These are phyloP conservation scores for Annona squamosa DNA, from an alignment of 164 flowering plant species.

Conservation along the genomic window DNA sequence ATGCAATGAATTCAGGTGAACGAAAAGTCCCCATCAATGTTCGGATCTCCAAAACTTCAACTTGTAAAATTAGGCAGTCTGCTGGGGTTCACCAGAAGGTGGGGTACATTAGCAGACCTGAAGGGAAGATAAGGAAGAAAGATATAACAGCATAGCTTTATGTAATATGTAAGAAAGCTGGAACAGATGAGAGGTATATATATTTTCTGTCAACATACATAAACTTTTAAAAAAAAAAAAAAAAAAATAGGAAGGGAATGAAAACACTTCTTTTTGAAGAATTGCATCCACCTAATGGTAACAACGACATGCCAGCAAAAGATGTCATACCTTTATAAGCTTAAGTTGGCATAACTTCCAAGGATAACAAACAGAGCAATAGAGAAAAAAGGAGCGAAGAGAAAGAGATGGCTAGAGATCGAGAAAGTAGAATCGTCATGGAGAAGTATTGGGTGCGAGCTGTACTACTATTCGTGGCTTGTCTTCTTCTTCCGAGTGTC, in stretches of 20 bases:
- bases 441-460: constrained; percentile 20
- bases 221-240: no score
- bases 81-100: no score
- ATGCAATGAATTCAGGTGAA: no score
- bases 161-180: constrained; percentile 47
- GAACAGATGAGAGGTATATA: background rate
- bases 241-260: background rate
- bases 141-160: constrained; percentile 18
- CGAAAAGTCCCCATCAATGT: no score
- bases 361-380: background rate
- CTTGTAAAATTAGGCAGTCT: no score
- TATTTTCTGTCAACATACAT: background rate
- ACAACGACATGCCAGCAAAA: constrained; percentile 46
- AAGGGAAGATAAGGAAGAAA: no score
- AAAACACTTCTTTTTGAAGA: constrained; percentile 16
- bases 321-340: constrained; percentile 12
- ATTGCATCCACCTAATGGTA: constrained; percentile 33
- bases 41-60: no score
- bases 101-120: no score
- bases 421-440: constrained; percentile 14
- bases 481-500: constrained; percentile 19
- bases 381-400: background rate
- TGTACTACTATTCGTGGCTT: constrained; percentile 19
- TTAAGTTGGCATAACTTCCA: background rate
- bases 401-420: constrained; percentile 5